Evolutionary conservation across 2,329 filamentous ascomycete species (phyloP).

Genomic region (Colletotrichum sp.): DNA sequence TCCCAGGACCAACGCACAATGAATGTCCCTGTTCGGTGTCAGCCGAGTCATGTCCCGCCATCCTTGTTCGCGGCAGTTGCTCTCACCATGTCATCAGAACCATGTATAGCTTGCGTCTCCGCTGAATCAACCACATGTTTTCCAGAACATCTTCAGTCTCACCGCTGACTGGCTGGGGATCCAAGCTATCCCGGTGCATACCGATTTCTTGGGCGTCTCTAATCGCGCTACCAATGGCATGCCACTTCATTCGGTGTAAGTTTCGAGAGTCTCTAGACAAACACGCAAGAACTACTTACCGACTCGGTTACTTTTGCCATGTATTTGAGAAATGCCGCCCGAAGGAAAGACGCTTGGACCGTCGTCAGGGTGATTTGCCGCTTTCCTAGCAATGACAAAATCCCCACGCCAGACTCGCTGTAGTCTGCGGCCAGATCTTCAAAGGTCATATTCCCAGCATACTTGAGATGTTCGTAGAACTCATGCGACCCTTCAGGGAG

Average conservation of each 20-base stretch:
- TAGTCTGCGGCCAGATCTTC: conserved; percentile 66
- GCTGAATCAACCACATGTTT: conserved; percentile 64
- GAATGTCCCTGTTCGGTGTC: conserved; percentile 52
- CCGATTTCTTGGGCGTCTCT: conserved; percentile 68
- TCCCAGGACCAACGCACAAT: conserved; percentile 58
- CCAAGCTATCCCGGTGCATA: conserved; percentile 58
- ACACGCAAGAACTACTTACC: conserved; percentile 35
- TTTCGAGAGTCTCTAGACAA: not conserved
- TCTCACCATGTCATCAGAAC: conserved; percentile 49
- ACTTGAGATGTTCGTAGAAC: conserved; percentile 61
- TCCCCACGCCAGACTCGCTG: conserved; percentile 60
- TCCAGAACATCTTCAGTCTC: conserved; percentile 55
- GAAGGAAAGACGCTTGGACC: conserved; percentile 62
- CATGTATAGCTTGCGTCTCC: conserved; percentile 59
- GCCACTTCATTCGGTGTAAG: conserved; percentile 46
- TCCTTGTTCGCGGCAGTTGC: conserved; percentile 1
- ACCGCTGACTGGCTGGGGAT: conserved; percentile 52
- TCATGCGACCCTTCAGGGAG: conserved; percentile 52
- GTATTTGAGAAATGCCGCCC: conserved; percentile 63
- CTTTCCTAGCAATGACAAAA: conserved; percentile 62
- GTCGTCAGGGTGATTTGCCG: conserved; percentile 59
- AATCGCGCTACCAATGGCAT: conserved; percentile 60
- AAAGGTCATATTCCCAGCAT: conserved; percentile 63
- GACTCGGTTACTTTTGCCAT: conserved; percentile 63
- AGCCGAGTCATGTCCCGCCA: conserved; percentile 12